Base-by-base conservation (phyloP, 2,329 filamentous ascomycete species). In the Xylariaceae sp. region DNA sequence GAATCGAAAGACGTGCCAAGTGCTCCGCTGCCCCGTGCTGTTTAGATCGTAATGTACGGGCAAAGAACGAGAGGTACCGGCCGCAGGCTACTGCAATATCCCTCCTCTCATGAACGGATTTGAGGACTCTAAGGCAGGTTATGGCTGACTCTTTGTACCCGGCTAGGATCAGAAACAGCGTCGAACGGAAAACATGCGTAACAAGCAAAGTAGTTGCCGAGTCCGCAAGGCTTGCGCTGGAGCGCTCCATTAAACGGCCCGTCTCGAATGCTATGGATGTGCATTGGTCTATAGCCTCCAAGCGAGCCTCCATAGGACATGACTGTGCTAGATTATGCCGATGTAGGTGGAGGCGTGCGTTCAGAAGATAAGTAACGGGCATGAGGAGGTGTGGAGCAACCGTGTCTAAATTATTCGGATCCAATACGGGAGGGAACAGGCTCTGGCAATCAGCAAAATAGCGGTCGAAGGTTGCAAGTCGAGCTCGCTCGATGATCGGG, bases 141-240 rank as follows among this genome's bases (percentile, higher is more conserved):
- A 86, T 71, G 0, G 92, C 92, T 2, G 85, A 79, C 4, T 86
- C 81, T 65, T 86, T 88, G 48, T 89, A 85, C 40, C 85, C 85
- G 1, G 83, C 81, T 48, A 95, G 82, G 19, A 92, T 80, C 4
- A 96, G 76, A 53, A 96, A 84, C 0, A 97, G 78, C 1, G 88
- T 80, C 65, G 88, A 95, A 19, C 92, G 87, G 83, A 95, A 96
- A 42, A 96, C 78, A 68, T 97, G 94, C 13, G 83, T 84, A 53
- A 89, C 88, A 8, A 95, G 77, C 61, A 92, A 81, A 3, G 87
- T 83, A 1, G 87, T 89, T 2, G 89, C 84, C 10, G 85, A 82
- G 32, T 84, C 81, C 4, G 82, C 79, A 1, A 91, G 75, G 9
- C 80, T 76, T 2, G 79, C 73, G 22, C 80, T 80, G 67, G 75